Evolutionary conservation across 441 rosid genomes (phyloP).

Genomic region (Syzygium syzygioides): DNA sequence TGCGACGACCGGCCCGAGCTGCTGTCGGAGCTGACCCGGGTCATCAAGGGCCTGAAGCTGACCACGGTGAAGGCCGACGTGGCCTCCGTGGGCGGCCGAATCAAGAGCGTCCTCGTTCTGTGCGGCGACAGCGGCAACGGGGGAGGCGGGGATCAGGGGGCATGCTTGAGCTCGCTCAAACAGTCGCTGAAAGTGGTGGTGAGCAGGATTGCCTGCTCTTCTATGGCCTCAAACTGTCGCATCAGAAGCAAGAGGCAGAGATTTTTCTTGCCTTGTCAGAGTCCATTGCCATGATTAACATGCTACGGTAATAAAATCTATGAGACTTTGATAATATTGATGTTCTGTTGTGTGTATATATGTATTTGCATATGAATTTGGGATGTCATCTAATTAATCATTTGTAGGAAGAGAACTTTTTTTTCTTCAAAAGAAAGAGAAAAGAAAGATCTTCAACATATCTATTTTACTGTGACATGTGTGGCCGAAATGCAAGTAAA

Average conservation of each 20-base stretch:
- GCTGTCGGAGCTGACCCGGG: constrained; percentile 54
- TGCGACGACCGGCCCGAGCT: constrained; percentile 86
- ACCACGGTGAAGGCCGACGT: constrained; percentile 54
- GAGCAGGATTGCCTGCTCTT: constrained; percentile 48
- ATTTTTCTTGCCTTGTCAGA: constrained; percentile 57
- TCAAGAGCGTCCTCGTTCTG: constrained; percentile 53
- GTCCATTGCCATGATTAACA: constrained; percentile 3
- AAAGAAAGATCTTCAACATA: not conserved
- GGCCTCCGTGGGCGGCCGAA: constrained; percentile 64
- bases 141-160: constrained; percentile 8
- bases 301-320: not conserved
- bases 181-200: constrained; percentile 56
- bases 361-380: not conserved
- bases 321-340: not conserved
- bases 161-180: constrained; percentile 29
- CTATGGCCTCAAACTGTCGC: constrained; percentile 38
- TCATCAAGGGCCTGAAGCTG: constrained; percentile 41
- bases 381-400: not conserved
- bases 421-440: not conserved
- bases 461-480: not conserved
- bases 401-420: not conserved
- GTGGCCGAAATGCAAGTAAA: not conserved
- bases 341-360: not conserved
- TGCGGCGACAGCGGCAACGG: constrained; percentile 3
- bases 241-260: constrained; percentile 89